Percentiles rank a stretch among this genome's conserved stretches.
Evolutionary conservation across 768 basidiomycete genomes (phyloP).

Genomic region (Hypholoma sublateritium): DNA sequence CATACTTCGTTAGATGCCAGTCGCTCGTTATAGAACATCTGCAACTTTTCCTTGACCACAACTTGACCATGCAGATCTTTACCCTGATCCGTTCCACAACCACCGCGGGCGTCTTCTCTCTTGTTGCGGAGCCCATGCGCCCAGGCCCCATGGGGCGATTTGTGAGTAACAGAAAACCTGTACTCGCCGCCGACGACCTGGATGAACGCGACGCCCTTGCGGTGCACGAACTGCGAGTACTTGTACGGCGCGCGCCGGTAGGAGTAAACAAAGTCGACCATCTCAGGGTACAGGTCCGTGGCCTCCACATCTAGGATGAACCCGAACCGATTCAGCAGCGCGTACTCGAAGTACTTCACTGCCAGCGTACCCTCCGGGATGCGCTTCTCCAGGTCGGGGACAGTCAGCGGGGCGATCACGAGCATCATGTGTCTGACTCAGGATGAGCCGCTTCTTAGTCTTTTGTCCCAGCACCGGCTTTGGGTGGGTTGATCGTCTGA

Average conservation of each 20-base stretch:
- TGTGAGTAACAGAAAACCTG: constrained; percentile 87
- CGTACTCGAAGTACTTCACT: constrained; percentile 78
- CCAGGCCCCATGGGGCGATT: constrained; percentile 82
- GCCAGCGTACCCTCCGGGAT: constrained; percentile 68
- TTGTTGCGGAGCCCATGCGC: constrained; percentile 53
- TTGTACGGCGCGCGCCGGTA: constrained; percentile 79
- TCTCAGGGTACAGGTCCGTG: constrained; percentile 69
- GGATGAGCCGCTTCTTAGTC: constrained; percentile 59
- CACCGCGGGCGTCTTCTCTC: constrained; percentile 56
- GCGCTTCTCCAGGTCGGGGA: constrained; percentile 65
- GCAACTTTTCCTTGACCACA: constrained; percentile 48
- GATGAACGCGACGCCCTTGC: constrained; percentile 85
- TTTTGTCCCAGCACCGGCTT: constrained; percentile 37
- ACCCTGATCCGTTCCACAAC: constrained; percentile 63
- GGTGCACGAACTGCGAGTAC: constrained; percentile 91
- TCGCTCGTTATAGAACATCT: constrained; percentile 74
- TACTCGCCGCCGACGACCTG: constrained; percentile 79
- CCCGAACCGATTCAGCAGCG: constrained; percentile 70
- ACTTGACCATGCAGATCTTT: constrained; percentile 64
- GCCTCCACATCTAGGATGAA: constrained; percentile 89
- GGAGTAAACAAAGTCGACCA: constrained; percentile 86
- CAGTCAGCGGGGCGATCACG: constrained; percentile 69
- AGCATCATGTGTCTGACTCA: constrained; percentile 85
- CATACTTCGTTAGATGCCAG: too few relatives aligned
- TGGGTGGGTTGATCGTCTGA: constrained; percentile 10